A percentile compares a stretch with the other conserved stretches of the same genome.
Conservation (phyloP, 163 green algal genomes). For the Coccomyxa subellipsoidea region DNA sequence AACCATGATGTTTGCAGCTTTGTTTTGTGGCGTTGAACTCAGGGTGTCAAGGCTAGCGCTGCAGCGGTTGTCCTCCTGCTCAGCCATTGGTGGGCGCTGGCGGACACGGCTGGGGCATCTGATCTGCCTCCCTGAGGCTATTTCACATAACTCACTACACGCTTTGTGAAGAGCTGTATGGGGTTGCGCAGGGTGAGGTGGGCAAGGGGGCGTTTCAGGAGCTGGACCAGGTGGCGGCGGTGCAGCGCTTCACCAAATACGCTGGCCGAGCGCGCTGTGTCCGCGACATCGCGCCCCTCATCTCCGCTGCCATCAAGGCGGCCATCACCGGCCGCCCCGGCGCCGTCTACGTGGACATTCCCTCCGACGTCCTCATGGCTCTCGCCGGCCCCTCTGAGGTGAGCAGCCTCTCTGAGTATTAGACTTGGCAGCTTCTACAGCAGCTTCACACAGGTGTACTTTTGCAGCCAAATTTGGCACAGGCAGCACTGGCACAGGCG, state of each 20-base stretch:
- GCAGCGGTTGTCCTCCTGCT: too few species aligned
- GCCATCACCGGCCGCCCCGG: slow-evolving; percentile 55
- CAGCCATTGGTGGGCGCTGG: too few species aligned
- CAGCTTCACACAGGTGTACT: too few species aligned
- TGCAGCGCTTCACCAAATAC: slow-evolving; percentile 57
- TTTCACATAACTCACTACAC: too few species aligned
- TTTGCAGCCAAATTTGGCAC: too few species aligned
- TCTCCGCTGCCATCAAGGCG: slow-evolving; percentile 34
- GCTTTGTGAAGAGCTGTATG: too few species aligned
- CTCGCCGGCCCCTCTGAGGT: slow-evolving; percentile 6
- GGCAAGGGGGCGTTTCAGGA: slow-evolving; percentile 84
- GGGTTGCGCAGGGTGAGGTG: slow-evolving; percentile 44
- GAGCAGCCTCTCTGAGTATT: background rate
- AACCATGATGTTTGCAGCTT: too few species aligned
- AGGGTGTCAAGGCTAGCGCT: too few species aligned
- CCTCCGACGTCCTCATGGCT: slow-evolving; percentile 61
- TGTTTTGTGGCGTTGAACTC: too few species aligned
- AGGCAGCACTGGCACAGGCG: too few species aligned
- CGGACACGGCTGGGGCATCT: too few species aligned
- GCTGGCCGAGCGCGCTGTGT: slow-evolving; percentile 19
- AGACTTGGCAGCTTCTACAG: background rate
- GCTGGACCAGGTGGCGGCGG: slow-evolving; percentile 70
- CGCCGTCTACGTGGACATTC: slow-evolving; percentile 72
- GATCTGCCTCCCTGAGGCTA: too few species aligned
- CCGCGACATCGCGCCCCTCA: slow-evolving; percentile 27